Percentiles rank a stretch among this genome's conserved stretches.
Conservation (phyloP, 2,329 filamentous ascomycete species). For the Penicillium sp. region DNA sequence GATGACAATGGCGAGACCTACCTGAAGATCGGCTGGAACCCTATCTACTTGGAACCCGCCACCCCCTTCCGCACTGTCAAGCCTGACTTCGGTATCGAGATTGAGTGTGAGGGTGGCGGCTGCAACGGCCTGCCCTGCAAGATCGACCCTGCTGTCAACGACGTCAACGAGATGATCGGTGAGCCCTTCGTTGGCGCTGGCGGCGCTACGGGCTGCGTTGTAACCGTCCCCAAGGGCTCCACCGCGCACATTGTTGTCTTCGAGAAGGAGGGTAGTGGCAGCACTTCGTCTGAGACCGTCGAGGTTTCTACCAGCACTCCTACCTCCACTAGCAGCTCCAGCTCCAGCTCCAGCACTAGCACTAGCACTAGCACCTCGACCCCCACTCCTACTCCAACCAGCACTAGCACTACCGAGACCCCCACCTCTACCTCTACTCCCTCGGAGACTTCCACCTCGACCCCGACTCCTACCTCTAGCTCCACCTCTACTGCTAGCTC, state of each 20-base stretch:
- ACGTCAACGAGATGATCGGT: slow-evolving; percentile 53
- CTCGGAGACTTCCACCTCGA: slow-evolving; percentile 6
- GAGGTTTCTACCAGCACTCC: slow-evolving; percentile 11
- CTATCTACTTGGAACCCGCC: slow-evolving; percentile 54
- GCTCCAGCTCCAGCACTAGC: slow-evolving; percentile 5
- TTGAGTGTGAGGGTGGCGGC: slow-evolving; percentile 56
- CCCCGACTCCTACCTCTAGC: slow-evolving; percentile 1
- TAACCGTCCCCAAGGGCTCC: slow-evolving; percentile 59
- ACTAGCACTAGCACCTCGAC: slow-evolving; percentile 5
- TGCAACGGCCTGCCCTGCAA: slow-evolving; percentile 69
- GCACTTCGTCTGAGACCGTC: slow-evolving; percentile 9
- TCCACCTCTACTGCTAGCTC: slow-evolving; percentile 6
- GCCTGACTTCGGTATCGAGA: slow-evolving; percentile 60
- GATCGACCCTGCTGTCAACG: slow-evolving; percentile 54
- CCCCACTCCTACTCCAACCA: slow-evolving; percentile 12
- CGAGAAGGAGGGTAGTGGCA: slow-evolving; percentile 21
- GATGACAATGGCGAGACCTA: slow-evolving; percentile 57
- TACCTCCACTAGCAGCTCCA: slow-evolving; percentile 9
- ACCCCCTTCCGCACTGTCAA: slow-evolving; percentile 48
- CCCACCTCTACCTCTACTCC: slow-evolving; percentile 16
- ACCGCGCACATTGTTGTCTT: slow-evolving; percentile 61
- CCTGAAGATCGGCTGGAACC: slow-evolving; percentile 70
- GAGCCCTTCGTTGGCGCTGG: slow-evolving; percentile 55
- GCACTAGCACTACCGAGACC: slow-evolving; percentile 11
- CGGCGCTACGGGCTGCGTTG: slow-evolving; percentile 63